Evolutionary conservation across 2,329 filamentous ascomycete genomes (phyloP), one percentile per base, ranked within the genome.

Genomic region (Ceratocystiopsis brevicomis): DNA sequence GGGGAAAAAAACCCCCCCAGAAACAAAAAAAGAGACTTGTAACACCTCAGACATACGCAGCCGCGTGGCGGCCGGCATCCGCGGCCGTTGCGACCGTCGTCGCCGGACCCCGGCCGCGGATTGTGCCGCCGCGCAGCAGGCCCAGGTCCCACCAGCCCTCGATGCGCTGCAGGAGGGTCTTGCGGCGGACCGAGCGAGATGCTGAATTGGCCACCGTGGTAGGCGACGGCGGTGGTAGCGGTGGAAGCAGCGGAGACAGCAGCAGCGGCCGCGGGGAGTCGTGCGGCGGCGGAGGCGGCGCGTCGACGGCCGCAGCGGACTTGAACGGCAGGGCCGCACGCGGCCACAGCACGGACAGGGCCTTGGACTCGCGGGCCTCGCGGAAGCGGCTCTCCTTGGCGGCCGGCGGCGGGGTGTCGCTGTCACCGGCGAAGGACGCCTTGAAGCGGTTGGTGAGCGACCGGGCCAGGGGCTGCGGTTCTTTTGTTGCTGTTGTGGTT

Each of bases 111-210:
- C 59, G 56, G 46, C 65, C 59, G 54, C 57, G 66, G 21, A 68
- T 49, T 16, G 56, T 50, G 17, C 45, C 47, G 21, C 47, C 45
- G 15, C 48, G 47, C 43, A 71, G 49, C 44, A 71, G 52, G 4
- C 61, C 65, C 44, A 71, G 54, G 54, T 71, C 68, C 68, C 68
- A 72, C 68, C 68, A 72, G 6, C 68, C 68, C 37, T 70, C 67
- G 25, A 71, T 58, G 17, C 62, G 56, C 36, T 64, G 58, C 47
- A 68, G 56, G 18, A 72, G 54, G 1, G 67, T 71, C 57, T 57
- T 67, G 9, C 66, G 59, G 50, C 58, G 61, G 30, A 59, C 58
- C 43, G 56, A 59, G 13, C 13, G 14, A 11, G 8, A 16, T n/a
- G 37, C 18, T 36, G 39, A 33, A 17, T 43, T 46, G 35, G 48